These are phyloP conservation scores for Limnomonas spitsbergensis DNA, from an alignment of 139 green algal species.

Conservation along the genomic window DNA sequence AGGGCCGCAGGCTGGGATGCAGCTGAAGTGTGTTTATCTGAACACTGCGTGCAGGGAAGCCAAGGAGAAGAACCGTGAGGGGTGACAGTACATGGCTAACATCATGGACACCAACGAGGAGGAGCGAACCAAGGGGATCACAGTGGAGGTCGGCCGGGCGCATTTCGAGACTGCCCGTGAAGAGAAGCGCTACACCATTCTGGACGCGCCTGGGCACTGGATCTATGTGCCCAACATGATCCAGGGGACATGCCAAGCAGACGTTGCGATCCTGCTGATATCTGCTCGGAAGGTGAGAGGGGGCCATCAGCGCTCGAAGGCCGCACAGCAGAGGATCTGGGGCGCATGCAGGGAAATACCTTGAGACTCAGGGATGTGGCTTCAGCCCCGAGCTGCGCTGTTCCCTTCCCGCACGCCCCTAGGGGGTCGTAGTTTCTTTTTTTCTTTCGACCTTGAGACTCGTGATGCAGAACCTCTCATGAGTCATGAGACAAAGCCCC, in stretches of 20 bases:
- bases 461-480: no score
- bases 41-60: conserved; percentile 10
- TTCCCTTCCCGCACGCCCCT: no score
- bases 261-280: conserved; percentile 88
- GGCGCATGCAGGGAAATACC: no score
- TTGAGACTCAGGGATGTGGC: no score
- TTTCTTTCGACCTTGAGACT: no score
- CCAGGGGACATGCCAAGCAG: conserved; percentile 65
- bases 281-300: conserved; percentile 82
- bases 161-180: conserved; percentile 88
- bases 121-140: conserved; percentile 98
- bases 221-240: conserved; percentile 99
- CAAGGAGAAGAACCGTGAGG: conserved; percentile 81
- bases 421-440: no score
- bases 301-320: no score
- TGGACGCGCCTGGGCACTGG: conserved; percentile 97
- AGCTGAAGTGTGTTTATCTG: not conserved
- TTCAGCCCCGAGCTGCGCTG: no score
- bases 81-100: conserved; percentile 98
- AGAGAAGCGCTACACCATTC: conserved; percentile 87
- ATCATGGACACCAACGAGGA: conserved; percentile 99
- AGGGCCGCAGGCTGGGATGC: no score
- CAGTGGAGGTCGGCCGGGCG: conserved; percentile 88
- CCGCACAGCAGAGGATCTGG: no score
- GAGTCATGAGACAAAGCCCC: no score